Evolutionary conservation across 139 green algal species (phyloP).

Genomic region (Yamagishiella unicocca): DNA sequence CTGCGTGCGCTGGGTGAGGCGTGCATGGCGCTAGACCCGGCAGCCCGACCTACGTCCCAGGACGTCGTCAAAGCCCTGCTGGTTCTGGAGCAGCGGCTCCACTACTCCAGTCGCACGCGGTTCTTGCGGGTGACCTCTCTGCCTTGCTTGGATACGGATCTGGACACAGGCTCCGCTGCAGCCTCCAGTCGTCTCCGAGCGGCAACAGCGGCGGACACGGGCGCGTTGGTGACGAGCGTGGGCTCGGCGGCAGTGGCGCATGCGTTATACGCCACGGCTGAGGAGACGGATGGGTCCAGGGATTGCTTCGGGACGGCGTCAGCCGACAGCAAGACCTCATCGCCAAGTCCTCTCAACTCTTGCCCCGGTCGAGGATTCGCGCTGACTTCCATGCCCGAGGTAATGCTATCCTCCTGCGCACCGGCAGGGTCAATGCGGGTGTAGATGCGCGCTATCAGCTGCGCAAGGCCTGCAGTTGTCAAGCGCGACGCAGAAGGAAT

Average conservation of each 20-base stretch:
- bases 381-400: neutral
- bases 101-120: neutral
- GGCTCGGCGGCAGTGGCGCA: too few species aligned
- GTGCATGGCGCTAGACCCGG: slow-evolving; percentile 8
- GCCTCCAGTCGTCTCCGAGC: neutral
- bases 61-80: neutral
- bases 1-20: slow-evolving; percentile 1
- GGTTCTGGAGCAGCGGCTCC: slow-evolving; percentile 21
- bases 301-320: neutral
- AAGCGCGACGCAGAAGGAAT: too few species aligned
- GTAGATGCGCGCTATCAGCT: too few species aligned
- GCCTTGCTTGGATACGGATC: too few species aligned
- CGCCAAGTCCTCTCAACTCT: neutral
- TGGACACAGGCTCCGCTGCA: too few species aligned
- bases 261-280: neutral
- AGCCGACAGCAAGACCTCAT: neutral
- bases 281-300: neutral
- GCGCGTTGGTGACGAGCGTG: neutral
- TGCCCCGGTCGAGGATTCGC: neutral
- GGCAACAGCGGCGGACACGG: neutral
- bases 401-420: neutral
- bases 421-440: neutral
- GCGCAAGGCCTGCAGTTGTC: too few species aligned
- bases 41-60: neutral
- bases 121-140: neutral